Base-by-base conservation (phyloP, 176 grass and related monocot species). In the Bothriochloa decipiens region DNA sequence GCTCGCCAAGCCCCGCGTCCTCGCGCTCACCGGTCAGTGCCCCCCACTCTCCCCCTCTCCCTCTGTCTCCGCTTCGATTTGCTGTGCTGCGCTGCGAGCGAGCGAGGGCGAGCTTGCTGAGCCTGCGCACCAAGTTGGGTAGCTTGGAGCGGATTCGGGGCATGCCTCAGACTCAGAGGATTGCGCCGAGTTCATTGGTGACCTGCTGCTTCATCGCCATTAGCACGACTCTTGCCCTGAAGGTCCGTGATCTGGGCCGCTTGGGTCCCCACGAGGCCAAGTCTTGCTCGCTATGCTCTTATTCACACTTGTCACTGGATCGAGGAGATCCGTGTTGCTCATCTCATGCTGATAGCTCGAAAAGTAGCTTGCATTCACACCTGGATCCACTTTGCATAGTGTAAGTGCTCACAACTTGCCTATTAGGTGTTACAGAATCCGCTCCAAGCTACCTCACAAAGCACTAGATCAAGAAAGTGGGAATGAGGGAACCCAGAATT, bases 1-100 rank as follows among this genome's bases (percentile, higher is more conserved):
- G 28, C 88, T 99, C 69, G 93, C 96, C 78, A 93, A 93, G 83
- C 96, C 96, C 50, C 88, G 96, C 33, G 93, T 99, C 84, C 96
- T 99, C 70, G 91, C 90, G 6, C 86, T 99, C 60, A 94, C 93
- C 8, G 68, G 96, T 98, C 82, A 29, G 72, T 41, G 26, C 3
- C 7, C 25, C 47, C 23, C 20, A n/a, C 28, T 40, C 0, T 3
- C 2, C 6, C 12, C 13, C 13, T 16, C n/a, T 25, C 64, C 35
- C 4, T 20, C 42, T 32, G 6, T 8, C 68, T 7, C 66, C 41
- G 82, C 73, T 82, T 82, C 75, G 62, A 45, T 80, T 81, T 11
- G 73, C 29, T 63, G 60, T 0, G 60, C 8, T 72, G 61, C 47
- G 72, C 18, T 33, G 46, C 17, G 13, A 32, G 71, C 40, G 43